These are phyloP conservation scores for Cryptococcus maquisensis DNA, from an alignment of 1,284 basidiomycete species.

Conservation along the genomic window DNA sequence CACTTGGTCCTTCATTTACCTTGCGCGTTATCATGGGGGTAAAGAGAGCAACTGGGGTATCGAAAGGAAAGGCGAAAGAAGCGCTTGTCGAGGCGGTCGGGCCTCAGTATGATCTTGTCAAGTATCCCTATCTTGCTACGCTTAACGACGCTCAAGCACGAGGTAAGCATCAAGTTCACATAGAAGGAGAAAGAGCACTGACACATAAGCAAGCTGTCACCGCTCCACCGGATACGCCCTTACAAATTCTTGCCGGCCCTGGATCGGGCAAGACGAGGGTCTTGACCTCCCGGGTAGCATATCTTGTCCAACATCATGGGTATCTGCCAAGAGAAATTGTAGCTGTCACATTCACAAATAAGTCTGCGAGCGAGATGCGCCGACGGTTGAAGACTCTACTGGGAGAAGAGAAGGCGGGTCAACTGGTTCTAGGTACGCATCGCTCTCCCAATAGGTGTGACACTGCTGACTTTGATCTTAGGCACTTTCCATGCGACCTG, in stretches of 20 bases:
- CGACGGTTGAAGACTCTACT: conserved; percentile 67
- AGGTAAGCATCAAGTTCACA: conserved; percentile 16
- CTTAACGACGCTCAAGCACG: conserved; percentile 40
- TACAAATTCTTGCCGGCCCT: conserved; percentile 81
- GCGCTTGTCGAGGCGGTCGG: too few relatives aligned
- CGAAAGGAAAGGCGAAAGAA: too few relatives aligned
- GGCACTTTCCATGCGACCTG: conserved; percentile 84
- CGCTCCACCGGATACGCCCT: conserved; percentile 59
- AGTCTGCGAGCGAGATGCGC: conserved; percentile 86
- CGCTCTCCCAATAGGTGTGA: not conserved
- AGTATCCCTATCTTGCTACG: conserved; percentile 32
- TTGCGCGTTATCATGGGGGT: too few relatives aligned
- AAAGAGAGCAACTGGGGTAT: too few relatives aligned
- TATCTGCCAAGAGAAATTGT: conserved; percentile 63
- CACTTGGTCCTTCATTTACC: too few relatives aligned
- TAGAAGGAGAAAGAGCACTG: not conserved
- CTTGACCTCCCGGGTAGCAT: conserved; percentile 72
- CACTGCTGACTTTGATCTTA: conserved; percentile 38
- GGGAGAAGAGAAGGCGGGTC: conserved; percentile 59
- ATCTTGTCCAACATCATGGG: conserved; percentile 62
- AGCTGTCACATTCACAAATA: conserved; percentile 81
- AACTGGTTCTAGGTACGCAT: conserved; percentile 57
- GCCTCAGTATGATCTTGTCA: too few relatives aligned
- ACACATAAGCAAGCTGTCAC: conserved; percentile 57
- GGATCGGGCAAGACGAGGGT: conserved; percentile 69